phyloP scores from a whole-genome alignment of 2,329 filamentous ascomycete species.

The Tolypocladium sp. region DNA sequence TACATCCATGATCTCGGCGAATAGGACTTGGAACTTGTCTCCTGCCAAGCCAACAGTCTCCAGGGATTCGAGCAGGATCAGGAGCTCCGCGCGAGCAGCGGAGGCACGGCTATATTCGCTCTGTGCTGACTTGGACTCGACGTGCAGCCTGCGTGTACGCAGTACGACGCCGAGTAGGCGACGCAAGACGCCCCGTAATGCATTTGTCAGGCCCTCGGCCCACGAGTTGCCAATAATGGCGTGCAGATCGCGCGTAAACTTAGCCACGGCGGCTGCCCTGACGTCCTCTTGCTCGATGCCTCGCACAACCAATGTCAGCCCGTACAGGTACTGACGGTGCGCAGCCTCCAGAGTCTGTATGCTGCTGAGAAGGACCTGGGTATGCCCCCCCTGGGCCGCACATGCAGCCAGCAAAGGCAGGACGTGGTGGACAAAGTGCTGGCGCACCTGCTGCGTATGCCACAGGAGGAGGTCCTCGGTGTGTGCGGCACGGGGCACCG shows the following conservation, averaged over 20 bases:
- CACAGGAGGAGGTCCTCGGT: slow-evolving; percentile 50
- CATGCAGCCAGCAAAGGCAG: slow-evolving; percentile 45
- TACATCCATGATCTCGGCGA: slow-evolving; percentile 61
- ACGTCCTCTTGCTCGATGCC: slow-evolving; percentile 30
- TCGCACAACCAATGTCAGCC: slow-evolving; percentile 40
- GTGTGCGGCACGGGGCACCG: slow-evolving; percentile 38
- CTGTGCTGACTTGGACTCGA: slow-evolving; percentile 7
- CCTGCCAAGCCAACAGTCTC: slow-evolving; percentile 59
- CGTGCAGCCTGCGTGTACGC: neutral
- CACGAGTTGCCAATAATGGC: slow-evolving; percentile 57
- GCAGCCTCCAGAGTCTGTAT: slow-evolving; percentile 51
- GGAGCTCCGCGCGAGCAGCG: slow-evolving; percentile 39
- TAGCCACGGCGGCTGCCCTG: slow-evolving; percentile 29
- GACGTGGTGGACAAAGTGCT: slow-evolving; percentile 52
- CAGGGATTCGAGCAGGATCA: slow-evolving; percentile 49
- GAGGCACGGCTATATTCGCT: slow-evolving; percentile 17
- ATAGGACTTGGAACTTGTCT: slow-evolving; percentile 59
- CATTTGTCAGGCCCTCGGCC: slow-evolving; percentile 40
- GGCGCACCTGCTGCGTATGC: slow-evolving; percentile 52
- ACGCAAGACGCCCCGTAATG: slow-evolving; percentile 45
- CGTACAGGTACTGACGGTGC: slow-evolving; percentile 47
- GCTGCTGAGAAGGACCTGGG: slow-evolving; percentile 39
- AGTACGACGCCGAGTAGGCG: slow-evolving; percentile 43
- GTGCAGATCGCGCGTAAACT: slow-evolving; percentile 53
- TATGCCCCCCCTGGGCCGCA: slow-evolving; percentile 28